phyloP scores from a whole-genome alignment of 2,329 filamentous ascomycete species.

The Proliferodiscus dingleyae region DNA sequence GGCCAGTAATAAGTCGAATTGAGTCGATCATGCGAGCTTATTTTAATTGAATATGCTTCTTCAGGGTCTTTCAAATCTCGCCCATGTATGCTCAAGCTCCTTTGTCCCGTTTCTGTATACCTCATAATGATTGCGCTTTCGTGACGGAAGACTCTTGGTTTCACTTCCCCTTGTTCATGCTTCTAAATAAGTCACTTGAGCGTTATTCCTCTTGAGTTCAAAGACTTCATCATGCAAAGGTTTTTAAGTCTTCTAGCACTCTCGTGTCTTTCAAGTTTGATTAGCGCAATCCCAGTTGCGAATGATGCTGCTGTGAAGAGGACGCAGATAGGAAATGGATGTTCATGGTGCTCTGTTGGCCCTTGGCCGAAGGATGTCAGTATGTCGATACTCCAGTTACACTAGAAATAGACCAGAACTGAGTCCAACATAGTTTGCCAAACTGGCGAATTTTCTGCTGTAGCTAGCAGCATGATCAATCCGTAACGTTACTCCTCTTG shows the following conservation, averaged over 20 bases:
- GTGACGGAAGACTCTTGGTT: no score
- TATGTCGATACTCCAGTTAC: not conserved
- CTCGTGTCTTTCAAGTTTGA: not conserved
- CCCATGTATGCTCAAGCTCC: no score
- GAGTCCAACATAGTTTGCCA: conserved; percentile 7
- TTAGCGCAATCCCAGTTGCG: not conserved
- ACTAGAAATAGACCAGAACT: not conserved
- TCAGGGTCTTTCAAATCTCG: no score
- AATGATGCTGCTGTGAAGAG: conserved; percentile 4
- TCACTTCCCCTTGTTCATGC: not conserved
- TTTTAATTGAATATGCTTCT: not conserved
- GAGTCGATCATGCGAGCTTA: not conserved
- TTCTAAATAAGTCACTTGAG: no score
- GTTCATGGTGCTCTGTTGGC: conserved; percentile 6
- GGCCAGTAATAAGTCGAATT: not conserved
- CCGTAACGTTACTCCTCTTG: conserved; percentile 2
- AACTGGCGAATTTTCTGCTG: conserved; percentile 12
- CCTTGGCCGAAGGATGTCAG: conserved; percentile 9
- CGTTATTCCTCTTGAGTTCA: no score
- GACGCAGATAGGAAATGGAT: conserved; percentile 7
- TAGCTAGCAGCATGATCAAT: conserved; percentile 14
- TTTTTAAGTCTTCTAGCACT: not conserved
- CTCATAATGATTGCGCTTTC: not conserved
- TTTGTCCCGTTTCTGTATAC: no score
- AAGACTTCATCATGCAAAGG: not conserved